phyloP scores from a whole-genome alignment of 129 eudicot genomes.

The Tagetes patula region DNA sequence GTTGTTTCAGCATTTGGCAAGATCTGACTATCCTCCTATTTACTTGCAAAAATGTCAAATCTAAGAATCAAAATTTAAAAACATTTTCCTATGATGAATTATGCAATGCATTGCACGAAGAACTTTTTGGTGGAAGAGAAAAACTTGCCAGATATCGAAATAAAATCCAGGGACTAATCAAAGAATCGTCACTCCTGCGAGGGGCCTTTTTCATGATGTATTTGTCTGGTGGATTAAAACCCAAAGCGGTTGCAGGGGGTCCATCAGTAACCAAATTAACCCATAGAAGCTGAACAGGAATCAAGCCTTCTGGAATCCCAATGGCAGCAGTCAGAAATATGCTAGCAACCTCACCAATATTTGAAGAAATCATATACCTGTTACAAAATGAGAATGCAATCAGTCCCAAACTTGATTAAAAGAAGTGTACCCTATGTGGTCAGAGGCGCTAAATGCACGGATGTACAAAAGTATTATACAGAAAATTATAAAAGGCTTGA shows the following conservation, averaged over 20 bases:
- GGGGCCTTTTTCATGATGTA: conserved; percentile 81
- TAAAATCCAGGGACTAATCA: conserved; percentile 79
- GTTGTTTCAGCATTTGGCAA: background rate
- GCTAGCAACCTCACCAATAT: conserved; percentile 80
- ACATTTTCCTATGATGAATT: background rate
- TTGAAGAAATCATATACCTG: conserved; percentile 90
- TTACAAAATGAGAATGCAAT: background rate
- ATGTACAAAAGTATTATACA: no score
- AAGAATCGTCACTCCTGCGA: conserved; percentile 79
- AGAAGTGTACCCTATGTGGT: background rate
- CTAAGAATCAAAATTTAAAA: background rate
- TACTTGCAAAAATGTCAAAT: background rate
- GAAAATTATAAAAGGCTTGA: no score
- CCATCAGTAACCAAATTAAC: conserved; percentile 88
- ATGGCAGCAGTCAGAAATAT: conserved; percentile 81
- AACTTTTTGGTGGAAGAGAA: background rate
- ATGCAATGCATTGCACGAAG: background rate
- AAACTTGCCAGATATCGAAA: conserved; percentile 72
- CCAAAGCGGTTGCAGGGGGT: conserved; percentile 91
- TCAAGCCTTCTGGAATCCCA: conserved; percentile 83
- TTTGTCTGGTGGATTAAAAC: conserved; percentile 88
- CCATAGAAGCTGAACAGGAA: conserved; percentile 93
- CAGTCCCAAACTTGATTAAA: background rate
- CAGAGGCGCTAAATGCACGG: no score
- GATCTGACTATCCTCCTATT: background rate